Evolutionary conservation across 805 yeast genomes (phyloP).

Genomic region (Priceomyces fermenticarens): DNA sequence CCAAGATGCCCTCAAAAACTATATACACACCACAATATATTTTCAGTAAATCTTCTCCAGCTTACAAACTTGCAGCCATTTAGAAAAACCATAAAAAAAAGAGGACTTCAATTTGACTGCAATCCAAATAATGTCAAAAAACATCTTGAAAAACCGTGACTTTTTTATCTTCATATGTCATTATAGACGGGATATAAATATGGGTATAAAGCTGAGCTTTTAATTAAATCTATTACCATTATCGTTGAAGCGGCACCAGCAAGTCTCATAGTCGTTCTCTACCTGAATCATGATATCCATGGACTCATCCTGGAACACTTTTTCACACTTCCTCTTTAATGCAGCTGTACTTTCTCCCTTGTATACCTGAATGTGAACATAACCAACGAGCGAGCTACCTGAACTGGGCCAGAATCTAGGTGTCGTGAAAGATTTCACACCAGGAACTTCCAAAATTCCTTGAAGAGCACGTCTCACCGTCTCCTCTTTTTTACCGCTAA

Average conservation of each 20-base stretch:
- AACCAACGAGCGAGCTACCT: conserved; percentile 46
- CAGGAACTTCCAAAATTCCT: conserved; percentile 68
- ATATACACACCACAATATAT: background rate
- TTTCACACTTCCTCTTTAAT: conserved; percentile 59
- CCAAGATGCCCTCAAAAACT: conserved; percentile 1
- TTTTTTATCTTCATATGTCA: too few relatives aligned
- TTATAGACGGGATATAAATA: too few relatives aligned
- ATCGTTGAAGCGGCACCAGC: conserved; percentile 57
- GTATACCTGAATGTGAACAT: conserved; percentile 73
- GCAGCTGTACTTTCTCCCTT: conserved; percentile 62
- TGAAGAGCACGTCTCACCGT: conserved; percentile 61
- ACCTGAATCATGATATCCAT: conserved; percentile 65
- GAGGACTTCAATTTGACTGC: too few relatives aligned
- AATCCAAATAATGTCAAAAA: too few relatives aligned
- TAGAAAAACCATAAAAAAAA: background rate
- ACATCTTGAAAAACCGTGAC: too few relatives aligned
- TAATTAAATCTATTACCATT: background rate
- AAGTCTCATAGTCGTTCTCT: conserved; percentile 58
- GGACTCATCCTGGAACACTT: conserved; percentile 46
- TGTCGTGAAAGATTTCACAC: conserved; percentile 79
- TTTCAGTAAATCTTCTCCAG: background rate
- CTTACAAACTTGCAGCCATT: background rate
- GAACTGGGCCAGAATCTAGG: conserved; percentile 88
- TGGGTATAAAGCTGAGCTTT: too few relatives aligned
- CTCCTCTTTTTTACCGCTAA: conserved; percentile 59